Conservation (phyloP, 352 stramenopile genomes). For the Globisporangium uncinulatum region DNA sequence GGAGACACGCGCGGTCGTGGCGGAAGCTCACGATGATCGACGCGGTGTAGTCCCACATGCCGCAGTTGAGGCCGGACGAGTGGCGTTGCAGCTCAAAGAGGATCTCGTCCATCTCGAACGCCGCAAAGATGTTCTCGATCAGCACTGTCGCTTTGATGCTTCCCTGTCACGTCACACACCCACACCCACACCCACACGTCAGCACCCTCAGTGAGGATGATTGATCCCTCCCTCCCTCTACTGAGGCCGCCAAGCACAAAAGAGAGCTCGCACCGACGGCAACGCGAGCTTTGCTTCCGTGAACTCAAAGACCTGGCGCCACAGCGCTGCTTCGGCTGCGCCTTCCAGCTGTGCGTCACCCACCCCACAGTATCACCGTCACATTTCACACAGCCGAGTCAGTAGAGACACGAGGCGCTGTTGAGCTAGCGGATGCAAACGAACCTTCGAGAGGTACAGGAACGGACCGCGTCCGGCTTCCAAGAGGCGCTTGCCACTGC, state of each 20-base stretch:
- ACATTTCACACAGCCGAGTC: background rate
- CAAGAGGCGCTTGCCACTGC: conserved; percentile 66
- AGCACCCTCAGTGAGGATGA: background rate
- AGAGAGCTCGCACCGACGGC: conserved; percentile 40
- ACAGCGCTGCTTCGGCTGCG: conserved; percentile 92
- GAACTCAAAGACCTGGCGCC: conserved; percentile 93
- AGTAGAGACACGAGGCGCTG: no score
- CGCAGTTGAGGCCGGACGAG: conserved; percentile 94
- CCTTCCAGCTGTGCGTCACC: conserved; percentile 65
- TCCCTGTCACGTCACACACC: conserved; percentile 15
- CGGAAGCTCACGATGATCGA: conserved; percentile 95
- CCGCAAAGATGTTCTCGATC: conserved; percentile 95
- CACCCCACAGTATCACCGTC: background rate
- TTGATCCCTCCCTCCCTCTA: background rate
- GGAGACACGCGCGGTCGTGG: conserved; percentile 63
- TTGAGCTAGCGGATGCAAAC: background rate
- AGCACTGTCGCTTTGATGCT: conserved; percentile 90
- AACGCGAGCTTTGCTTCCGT: conserved; percentile 87
- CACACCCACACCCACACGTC: background rate
- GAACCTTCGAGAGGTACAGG: conserved; percentile 92
- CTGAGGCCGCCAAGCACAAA: no score
- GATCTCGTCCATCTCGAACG: conserved; percentile 97
- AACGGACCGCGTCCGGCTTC: conserved; percentile 82
- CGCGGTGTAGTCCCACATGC: conserved; percentile 97
- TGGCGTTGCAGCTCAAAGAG: conserved; percentile 94